Evolutionary conservation across 345 rosid genomes (phyloP), one percentile per base, ranked within the genome.

Genomic region (Gossypium thurberi): DNA sequence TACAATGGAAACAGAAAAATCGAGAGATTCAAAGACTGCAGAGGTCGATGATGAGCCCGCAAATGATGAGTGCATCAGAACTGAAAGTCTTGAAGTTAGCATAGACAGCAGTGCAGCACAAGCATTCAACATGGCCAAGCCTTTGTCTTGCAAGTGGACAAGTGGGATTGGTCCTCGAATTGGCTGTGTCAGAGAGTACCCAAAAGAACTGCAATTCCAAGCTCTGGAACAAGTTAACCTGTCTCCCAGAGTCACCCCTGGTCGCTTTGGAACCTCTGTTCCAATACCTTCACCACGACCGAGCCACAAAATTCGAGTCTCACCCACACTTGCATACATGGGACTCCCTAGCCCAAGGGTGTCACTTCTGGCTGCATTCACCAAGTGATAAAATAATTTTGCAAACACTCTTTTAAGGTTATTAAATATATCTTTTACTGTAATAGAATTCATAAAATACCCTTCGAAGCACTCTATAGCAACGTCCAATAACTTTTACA

Each of bases 171-270:
- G 94, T 33, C 89, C 94, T 40, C 81, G 94, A 69, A 87, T 90
- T 46, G 90, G 92, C 12, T 87, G 91, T 73, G 90, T 90, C 25
- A 86, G 90, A 78, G 94, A 90, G 64, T 87, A 87, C 82, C 94
- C 94, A 46, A 72, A 77, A 70, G 87, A 90, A 1, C 74, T 90
- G 6, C 92, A 87, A 66, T 77, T 56, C 43, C 79, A 70, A 77
- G 92, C 94, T 62, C 85, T 90, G 13, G 90, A 87, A 72, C 89
- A 90, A 74, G 86, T 90, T 80, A 85, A 80, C 65, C 69, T 90
- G 10, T 87, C 92, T 18, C 92, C 92, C 10, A 79, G 83, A 57
- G 70, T 56, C 65, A 55, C 65, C 17, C 78, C 89, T 11, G 80
- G 77, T 26, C 76, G 81, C 61, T 12, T 71, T 15, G 79, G 66